Base-by-base conservation (phyloP, 176 grass and related monocot genomes). In the Tuctoria greenei region DNA sequence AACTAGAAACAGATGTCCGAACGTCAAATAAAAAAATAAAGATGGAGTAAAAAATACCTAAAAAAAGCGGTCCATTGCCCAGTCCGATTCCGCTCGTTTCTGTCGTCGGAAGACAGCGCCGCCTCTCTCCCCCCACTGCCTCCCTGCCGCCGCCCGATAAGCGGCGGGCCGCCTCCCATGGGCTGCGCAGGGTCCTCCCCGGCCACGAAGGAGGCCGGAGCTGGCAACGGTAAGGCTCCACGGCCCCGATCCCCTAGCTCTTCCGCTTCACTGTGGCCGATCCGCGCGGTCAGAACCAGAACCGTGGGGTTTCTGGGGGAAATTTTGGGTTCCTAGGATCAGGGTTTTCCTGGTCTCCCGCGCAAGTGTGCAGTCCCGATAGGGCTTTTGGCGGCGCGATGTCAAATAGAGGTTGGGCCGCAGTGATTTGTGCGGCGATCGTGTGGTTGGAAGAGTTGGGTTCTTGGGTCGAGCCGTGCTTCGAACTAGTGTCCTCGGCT, bases 141-240 rank as follows among this genome's bases (percentile, higher is more conserved):
- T 46, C 13, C 40, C 55, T 52, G 42, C 80, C 85, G 34, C 31
- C 31, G 31, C 31, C 31, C 31, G 31, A 31, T 31, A 31, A 31
- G 31, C 31, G 31, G 31, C 31, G 66, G 37, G 41, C 66, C 10
- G 44, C 52, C 63, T 49, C 43, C 61, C 45, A 88, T 88, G 86
- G 86, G 86, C 69, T 88, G 86, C 81, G 80, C 24, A 40, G 86
- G 86, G 79, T 88, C 81, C 70, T 83, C 46, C 21, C 75, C 75
- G 45, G 44, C 61, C 34, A 77, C 61, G 51, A 80, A 75, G 71
- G 81, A 77, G 28, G 45, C 70, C 52, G 69, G 41, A 40, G 45
- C 69, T 4, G 61, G 58, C 64, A 84, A 43, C 13, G 73, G 74
- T 78, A 84, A 71, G 56, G 8, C 5, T 61, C 44, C 74, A 36